A percentile compares a stretch with the other conserved stretches of the same genome.
Conservation (phyloP, 306 rosid species). For the Pyrus communis region DNA sequence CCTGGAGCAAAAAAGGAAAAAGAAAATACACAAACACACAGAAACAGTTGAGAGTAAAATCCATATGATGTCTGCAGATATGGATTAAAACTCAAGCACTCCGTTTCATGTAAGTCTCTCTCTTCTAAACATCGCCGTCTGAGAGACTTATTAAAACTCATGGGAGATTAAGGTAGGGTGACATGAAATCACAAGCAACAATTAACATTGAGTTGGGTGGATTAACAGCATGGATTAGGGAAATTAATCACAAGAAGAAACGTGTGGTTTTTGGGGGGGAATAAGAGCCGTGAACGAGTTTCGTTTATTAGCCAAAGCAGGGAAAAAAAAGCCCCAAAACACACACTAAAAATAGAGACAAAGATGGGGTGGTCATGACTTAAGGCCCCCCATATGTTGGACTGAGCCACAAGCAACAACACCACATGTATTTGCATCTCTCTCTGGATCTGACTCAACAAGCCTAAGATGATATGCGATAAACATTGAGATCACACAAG, state of each 20-base stretch:
- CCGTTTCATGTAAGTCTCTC: background rate
- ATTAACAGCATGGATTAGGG: conserved; percentile 3
- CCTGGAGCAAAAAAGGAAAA: background rate
- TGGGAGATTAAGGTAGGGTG: background rate
- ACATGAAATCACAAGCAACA: conserved; percentile 39
- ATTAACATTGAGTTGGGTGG: background rate
- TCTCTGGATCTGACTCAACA: conserved; percentile 31
- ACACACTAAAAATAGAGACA: conserved; percentile 20
- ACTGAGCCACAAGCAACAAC: conserved; percentile 28
- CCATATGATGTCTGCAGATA: conserved; percentile 11
- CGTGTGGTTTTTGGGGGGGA: conserved; percentile 1
- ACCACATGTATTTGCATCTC: background rate
- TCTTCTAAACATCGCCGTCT: background rate
- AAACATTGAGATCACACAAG: conserved; percentile 13
- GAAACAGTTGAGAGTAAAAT: conserved; percentile 13
- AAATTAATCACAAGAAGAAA: conserved; percentile 2
- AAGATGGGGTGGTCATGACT: conserved; percentile 21
- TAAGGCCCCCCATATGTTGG: conserved; percentile 25
- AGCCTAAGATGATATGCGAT: conserved; percentile 11
- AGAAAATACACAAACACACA: background rate
- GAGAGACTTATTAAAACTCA: background rate
- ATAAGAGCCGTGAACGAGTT: conserved; percentile 23
- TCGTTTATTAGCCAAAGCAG: conserved; percentile 12
- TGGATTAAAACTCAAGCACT: background rate
- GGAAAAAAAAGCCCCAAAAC: conserved; percentile 10